These are phyloP conservation scores for Tricholoma flavovirens DNA, from an alignment of 768 basidiomycete species.

Conservation along the genomic window DNA sequence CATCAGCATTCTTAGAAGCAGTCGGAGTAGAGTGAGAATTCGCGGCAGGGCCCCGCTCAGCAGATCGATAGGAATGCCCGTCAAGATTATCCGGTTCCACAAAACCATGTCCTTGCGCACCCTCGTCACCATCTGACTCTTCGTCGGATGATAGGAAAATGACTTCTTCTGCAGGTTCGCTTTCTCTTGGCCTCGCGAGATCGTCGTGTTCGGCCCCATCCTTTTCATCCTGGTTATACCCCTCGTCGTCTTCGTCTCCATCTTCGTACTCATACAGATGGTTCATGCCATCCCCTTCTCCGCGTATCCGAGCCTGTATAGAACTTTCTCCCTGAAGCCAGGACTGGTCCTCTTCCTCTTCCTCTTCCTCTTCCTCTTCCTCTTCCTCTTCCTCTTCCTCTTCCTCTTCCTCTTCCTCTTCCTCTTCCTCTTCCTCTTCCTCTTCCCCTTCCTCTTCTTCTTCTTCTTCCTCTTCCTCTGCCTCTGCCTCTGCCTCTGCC, in stretches of 20 bases:
- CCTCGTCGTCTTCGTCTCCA: constrained; percentile 13
- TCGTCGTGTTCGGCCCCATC: constrained; percentile 7
- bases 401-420: constrained; percentile 14
- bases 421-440: constrained; percentile 19
- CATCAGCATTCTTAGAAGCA: not conserved
- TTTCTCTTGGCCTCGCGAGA: not conserved
- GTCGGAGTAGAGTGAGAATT: not conserved
- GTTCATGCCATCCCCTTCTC: constrained; percentile 8
- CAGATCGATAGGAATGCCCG: constrained; percentile 11
- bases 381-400: constrained; percentile 20
- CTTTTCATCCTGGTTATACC: constrained; percentile 17
- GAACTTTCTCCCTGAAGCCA: constrained; percentile 22
- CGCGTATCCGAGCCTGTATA: constrained; percentile 18
- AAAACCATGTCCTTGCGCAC: constrained; percentile 8
- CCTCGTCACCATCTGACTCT: constrained; percentile 12
- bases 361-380: constrained; percentile 15
- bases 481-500: no score
- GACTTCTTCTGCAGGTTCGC: not conserved
- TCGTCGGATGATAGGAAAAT: constrained; percentile 11
- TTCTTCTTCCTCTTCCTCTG: constrained; percentile 20
- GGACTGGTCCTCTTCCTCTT: constrained; percentile 15
- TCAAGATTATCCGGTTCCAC: not conserved
- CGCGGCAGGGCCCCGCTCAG: not conserved
- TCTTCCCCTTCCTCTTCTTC: constrained; percentile 14
- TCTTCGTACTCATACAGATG: constrained; percentile 15